Base-by-base conservation (phyloP, 2,329 filamentous ascomycete species). In the Xylaria sp. region DNA sequence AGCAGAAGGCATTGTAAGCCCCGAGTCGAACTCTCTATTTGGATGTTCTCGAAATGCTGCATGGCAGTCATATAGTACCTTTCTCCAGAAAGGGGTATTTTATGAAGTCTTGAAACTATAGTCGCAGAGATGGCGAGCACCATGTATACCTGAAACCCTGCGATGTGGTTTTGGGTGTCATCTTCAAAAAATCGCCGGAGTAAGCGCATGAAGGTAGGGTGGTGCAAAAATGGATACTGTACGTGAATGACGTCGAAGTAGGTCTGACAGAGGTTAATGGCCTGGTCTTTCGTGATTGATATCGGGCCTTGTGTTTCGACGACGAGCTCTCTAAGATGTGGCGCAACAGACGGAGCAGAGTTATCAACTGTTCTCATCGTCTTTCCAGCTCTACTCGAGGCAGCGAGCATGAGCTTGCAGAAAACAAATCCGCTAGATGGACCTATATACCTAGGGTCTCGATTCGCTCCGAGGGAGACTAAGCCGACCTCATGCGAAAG, bases 361-460 rank as follows among this genome's bases (percentile, higher is more conserved):
- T 34, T 42, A 45, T 54, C 47, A 32, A 56, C 27, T 56, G 53
- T 39, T 60, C 47, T 60, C 34, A 36, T 47, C 45, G 47, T 45
- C 30, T 59, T 47, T 48, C 50, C 64, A 24, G 50, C 55, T 39
- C 77, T 62, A 17, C 79, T 76, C 5, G 79, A 75, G 7, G 78
- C 80, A 24, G 81, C 78, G 12, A 87, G 79, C 71, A 87, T 80
- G 2, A 86, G 77, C 0, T 83, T 82, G 1, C 85, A 84, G 12
- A 87, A 80, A 50, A 86, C 85, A 64, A 85, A 86, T 0, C 85
- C 86, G 45, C 85, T 87, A 0, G 86, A 88, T 2, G 86, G 85
- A 0, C 86, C 86, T 14, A 88, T 84, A 56, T 88, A 88, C 65
- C 83, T 79, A 2, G 82, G 82, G 21, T 85, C 84, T 51, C 80